Percentiles rank a stretch among this genome's conserved stretches.
Evolutionary conservation across 768 basidiomycete genomes (phyloP).

Genomic region (Asterophora parasitica): DNA sequence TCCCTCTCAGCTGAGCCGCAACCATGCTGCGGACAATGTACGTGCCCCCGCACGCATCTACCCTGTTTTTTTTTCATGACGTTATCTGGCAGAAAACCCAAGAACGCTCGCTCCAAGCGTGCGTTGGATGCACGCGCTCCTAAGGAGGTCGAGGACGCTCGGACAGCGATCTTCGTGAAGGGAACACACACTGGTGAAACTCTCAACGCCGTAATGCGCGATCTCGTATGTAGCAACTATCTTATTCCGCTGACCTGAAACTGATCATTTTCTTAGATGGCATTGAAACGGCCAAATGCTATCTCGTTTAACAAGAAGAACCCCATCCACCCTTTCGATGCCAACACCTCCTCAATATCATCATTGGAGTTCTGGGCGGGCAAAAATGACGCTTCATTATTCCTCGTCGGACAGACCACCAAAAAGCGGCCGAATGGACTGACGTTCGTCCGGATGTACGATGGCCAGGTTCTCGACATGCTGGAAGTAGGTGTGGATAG

Average conservation of each 20-base stretch:
- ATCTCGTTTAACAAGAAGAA: conserved; percentile 97
- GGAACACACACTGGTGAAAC: conserved; percentile 83
- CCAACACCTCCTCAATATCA: conserved; percentile 40
- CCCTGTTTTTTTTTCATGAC: background rate
- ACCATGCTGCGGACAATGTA: conserved; percentile 14
- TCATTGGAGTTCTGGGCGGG: conserved; percentile 89
- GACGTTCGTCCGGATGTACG: conserved; percentile 82
- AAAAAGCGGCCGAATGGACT: conserved; percentile 93
- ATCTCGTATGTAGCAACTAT: conserved; percentile 52
- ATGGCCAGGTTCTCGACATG: conserved; percentile 87
- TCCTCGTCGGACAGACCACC: conserved; percentile 84
- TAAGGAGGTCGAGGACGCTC: conserved; percentile 84
- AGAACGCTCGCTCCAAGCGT: conserved; percentile 93
- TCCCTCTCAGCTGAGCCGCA: no score
- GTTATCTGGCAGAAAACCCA: conserved; percentile 59
- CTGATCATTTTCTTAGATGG: conserved; percentile 56
- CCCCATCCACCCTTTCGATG: conserved; percentile 84
- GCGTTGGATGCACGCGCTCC: conserved; percentile 82
- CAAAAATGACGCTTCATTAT: conserved; percentile 94
- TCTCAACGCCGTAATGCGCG: conserved; percentile 78
- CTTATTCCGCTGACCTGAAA: background rate
- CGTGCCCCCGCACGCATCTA: background rate
- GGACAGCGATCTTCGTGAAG: conserved; percentile 86
- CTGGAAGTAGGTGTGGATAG: conserved; percentile 87
- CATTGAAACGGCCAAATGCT: conserved; percentile 85